phyloP scores from a whole-genome alignment of 140 eudicot genomes.

The Bidens hawaiensis region DNA sequence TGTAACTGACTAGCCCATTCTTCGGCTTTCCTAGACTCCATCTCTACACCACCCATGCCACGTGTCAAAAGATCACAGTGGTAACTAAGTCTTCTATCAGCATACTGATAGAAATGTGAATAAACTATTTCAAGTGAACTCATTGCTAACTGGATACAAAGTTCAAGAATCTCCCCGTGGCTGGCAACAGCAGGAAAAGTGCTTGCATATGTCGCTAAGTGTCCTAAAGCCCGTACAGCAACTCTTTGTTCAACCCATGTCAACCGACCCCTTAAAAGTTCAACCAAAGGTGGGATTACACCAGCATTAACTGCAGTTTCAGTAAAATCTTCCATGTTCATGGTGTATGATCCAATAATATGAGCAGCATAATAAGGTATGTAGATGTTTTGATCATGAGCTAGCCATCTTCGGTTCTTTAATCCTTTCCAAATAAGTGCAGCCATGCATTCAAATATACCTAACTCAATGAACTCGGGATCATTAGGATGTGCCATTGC shows the following conservation, averaged over 20 bases:
- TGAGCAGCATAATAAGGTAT: slow-evolving; percentile 99
- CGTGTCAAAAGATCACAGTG: slow-evolving; percentile 97
- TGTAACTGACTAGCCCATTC: slow-evolving; percentile 99
- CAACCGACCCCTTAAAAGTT: slow-evolving; percentile 82
- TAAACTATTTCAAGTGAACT: slow-evolving; percentile 94
- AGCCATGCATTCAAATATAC: slow-evolving; percentile 91
- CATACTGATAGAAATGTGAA: slow-evolving; percentile 86
- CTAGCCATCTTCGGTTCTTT: slow-evolving; percentile 89
- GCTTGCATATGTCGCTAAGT: slow-evolving; percentile 87
- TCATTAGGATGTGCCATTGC: slow-evolving; percentile 99
- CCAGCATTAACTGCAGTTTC: slow-evolving; percentile 86
- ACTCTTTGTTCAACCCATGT: slow-evolving; percentile 99
- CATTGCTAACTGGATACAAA: slow-evolving; percentile 89
- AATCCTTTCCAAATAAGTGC: slow-evolving; percentile 96
- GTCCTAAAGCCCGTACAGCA: slow-evolving; percentile 94
- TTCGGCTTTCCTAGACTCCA: slow-evolving; percentile 99
- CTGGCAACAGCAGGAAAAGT: slow-evolving; percentile 78
- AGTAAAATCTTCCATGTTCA: slow-evolving; percentile 98
- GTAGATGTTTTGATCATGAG: slow-evolving; percentile 92
- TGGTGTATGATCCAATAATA: slow-evolving; percentile 95
- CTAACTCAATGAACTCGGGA: slow-evolving; percentile 92
- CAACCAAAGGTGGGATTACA: slow-evolving; percentile 87
- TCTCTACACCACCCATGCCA: slow-evolving; percentile 99
- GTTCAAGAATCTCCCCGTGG: slow-evolving; percentile 92
- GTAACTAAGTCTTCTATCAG: slow-evolving; percentile 82